Conservation (phyloP, 768 basidiomycete species). For the Psilocybe azurescens region DNA sequence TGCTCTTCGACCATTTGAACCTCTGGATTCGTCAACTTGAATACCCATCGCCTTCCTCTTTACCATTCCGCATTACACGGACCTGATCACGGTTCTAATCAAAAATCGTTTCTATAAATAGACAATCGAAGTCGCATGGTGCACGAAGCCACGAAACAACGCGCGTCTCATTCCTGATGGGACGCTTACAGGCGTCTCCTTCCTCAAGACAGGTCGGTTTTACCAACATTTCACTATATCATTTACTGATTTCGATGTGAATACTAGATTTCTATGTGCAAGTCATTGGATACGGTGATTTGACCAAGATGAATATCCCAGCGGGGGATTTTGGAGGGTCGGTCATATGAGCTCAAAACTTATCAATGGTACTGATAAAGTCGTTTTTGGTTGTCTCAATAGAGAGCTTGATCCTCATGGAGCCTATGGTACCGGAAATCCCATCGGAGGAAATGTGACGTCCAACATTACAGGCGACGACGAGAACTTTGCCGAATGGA, state of each 20-base stretch:
- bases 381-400: no score
- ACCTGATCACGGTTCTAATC: conserved; percentile 12
- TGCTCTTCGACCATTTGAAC: no score
- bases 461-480: no score
- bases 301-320: conserved; percentile 46
- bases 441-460: no score
- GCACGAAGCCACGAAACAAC: conserved; percentile 47
- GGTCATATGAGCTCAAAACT: conserved; percentile 5
- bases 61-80: background rate
- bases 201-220: conserved; percentile 46
- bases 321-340: conserved; percentile 46
- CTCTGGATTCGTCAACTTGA: no score
- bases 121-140: conserved; percentile 52
- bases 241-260: no score
- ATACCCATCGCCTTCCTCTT: background rate
- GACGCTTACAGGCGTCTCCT: conserved; percentile 43
- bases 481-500: no score
- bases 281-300: conserved; percentile 46
- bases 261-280: conserved; percentile 48
- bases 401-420: no score
- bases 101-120: conserved; percentile 25
- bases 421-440: no score
- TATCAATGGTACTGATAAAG: no score
- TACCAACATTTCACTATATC: no score
- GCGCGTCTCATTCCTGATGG: conserved; percentile 52